Conservation (phyloP, 192 early-diverging fungal genomes). For the Irineochytrium annulatum region DNA sequence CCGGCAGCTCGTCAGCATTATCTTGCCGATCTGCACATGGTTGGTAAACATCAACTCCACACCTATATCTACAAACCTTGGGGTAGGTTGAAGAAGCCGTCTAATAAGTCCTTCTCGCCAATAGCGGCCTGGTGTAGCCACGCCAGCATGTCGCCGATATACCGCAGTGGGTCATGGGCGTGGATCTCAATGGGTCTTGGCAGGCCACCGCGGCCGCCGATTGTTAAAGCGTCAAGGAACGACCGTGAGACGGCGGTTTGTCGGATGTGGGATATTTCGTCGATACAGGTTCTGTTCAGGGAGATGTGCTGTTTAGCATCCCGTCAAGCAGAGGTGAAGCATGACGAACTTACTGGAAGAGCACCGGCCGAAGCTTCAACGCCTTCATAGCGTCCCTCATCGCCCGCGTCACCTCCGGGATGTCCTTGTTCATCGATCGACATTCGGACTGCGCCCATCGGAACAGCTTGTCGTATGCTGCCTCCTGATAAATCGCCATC, state of each 20-base stretch:
- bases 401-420: conserved; percentile 60
- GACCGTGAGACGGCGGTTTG: conserved; percentile 58
- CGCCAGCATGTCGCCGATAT: conserved; percentile 93
- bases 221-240: conserved; percentile 71
- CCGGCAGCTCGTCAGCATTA: conserved; percentile 3
- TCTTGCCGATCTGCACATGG: conserved; percentile 13
- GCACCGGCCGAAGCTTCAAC: conserved; percentile 64
- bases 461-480: conserved; percentile 70
- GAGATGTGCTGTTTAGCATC: background rate
- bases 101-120: conserved; percentile 82
- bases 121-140: conserved; percentile 94
- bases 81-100: conserved; percentile 68
- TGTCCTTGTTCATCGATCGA: conserved; percentile 60
- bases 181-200: conserved; percentile 90
- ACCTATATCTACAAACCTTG: background rate
- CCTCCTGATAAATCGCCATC: conserved; percentile 64
- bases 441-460: conserved; percentile 71
- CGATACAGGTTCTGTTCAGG: conserved; percentile 55
- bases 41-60: background rate
- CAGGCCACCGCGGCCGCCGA: conserved; percentile 70
- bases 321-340: background rate
- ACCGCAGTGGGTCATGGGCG: conserved; percentile 85
- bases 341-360: conserved; percentile 60
- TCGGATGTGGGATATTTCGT: conserved; percentile 69
- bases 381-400: conserved; percentile 64